These are phyloP conservation scores for Populus alba DNA, from an alignment of 345 rosid genomes.

Conservation along the genomic window DNA sequence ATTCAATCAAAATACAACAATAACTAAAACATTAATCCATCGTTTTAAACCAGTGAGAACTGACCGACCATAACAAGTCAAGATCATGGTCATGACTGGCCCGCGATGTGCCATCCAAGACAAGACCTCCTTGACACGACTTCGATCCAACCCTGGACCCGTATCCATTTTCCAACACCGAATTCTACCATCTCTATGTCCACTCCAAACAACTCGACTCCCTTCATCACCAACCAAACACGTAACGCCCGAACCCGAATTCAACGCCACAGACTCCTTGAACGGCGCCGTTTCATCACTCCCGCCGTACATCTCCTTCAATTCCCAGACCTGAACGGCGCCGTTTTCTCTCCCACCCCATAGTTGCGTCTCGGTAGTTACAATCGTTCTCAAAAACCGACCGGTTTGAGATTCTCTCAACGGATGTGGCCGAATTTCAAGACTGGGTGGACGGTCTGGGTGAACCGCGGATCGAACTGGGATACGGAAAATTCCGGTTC, in stretches of 20 bases:
- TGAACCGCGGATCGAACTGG: conserved; percentile 26
- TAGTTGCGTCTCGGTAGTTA: conserved; percentile 14
- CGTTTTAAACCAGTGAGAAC: not conserved
- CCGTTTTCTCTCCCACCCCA: conserved; percentile 33
- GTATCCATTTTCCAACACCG: conserved; percentile 27
- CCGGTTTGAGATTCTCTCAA: conserved; percentile 30
- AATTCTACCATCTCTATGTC: conserved; percentile 31
- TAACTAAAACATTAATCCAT: not conserved
- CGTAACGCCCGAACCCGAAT: conserved; percentile 14
- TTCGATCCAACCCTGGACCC: not conserved
- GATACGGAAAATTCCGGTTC: conserved; percentile 16
- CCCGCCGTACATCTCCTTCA: conserved; percentile 18
- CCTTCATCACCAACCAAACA: conserved; percentile 29
- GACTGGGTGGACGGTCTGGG: conserved; percentile 27
- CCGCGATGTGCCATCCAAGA: conserved; percentile 35
- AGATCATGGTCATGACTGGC: conserved; percentile 23
- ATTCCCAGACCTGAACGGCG: conserved; percentile 22
- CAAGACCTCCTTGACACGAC: conserved; percentile 19
- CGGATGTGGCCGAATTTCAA: conserved; percentile 30
- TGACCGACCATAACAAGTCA: conserved; percentile 23
- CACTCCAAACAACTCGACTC: conserved; percentile 28
- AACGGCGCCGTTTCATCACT: conserved; percentile 19
- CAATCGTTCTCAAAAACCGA: conserved; percentile 18
- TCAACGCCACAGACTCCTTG: conserved; percentile 12
- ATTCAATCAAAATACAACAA: not conserved